phyloP scores from a whole-genome alignment of 495 filamentous ascomycete species.

The Diplogelasinospora grovesii region DNA sequence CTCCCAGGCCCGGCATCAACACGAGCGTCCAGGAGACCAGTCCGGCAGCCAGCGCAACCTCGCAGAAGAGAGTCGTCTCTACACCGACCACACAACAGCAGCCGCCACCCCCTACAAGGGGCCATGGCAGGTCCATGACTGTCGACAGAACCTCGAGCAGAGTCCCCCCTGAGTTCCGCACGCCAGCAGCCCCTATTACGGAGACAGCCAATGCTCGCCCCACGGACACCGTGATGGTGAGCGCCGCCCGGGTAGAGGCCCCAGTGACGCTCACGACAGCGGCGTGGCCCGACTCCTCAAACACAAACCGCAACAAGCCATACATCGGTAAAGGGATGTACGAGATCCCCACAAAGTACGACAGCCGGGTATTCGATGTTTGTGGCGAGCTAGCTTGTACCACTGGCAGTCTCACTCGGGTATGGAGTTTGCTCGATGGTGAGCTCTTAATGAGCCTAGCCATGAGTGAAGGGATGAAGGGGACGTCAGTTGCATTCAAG shows the following conservation, averaged over 20 bases:
- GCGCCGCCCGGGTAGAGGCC: conserved; percentile 13
- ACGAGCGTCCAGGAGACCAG: conserved; percentile 26
- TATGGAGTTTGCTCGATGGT: conserved; percentile 79
- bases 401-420: conserved; percentile 72
- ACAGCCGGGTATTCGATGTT: conserved; percentile 76
- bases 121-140: conserved; percentile 46
- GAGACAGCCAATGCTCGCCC: conserved; percentile 16
- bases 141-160: conserved; percentile 35
- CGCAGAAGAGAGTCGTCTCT: conserved; percentile 47
- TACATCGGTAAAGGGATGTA: conserved; percentile 58
- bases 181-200: conserved; percentile 19
- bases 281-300: conserved; percentile 76
- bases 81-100: conserved; percentile 42
- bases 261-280: conserved; percentile 14
- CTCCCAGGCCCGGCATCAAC: conserved; percentile 34
- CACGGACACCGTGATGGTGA: conserved; percentile 18
- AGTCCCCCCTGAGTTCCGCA: conserved; percentile 28
- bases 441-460: conserved; percentile 71
- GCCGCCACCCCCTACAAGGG: conserved; percentile 28
- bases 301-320: conserved; percentile 78
- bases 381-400: conserved; percentile 86
- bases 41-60: conserved; percentile 2
- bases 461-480: conserved; percentile 73
- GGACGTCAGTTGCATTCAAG: conserved; percentile 78
- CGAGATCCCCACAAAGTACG: conserved; percentile 78